Evolutionary conservation across 106 monocot genomes (phyloP).

Genomic region (Acorus calamus): DNA sequence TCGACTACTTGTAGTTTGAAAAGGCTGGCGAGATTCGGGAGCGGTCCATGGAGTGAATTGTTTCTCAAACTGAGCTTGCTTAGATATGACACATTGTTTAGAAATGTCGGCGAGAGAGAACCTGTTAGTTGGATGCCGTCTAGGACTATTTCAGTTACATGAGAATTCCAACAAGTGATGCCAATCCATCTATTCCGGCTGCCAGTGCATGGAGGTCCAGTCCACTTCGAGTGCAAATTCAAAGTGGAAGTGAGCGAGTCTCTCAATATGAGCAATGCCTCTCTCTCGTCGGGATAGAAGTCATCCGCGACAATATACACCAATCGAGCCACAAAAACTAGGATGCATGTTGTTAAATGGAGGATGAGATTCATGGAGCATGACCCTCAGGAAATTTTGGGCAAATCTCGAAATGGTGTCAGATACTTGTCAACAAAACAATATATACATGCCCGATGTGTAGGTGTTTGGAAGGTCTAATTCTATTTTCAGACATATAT

Average conservation of each 20-base stretch:
- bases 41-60: conserved; percentile 40
- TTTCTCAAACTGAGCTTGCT: conserved; percentile 21
- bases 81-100: conserved; percentile 25
- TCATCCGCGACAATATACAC: neutral
- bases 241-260: conserved; percentile 30
- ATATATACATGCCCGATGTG: neutral
- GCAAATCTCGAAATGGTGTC: no score
- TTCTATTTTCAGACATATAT: neutral
- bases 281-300: conserved; percentile 20
- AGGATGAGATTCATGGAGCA: neutral
- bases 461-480: conserved; percentile 12
- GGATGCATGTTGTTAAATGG: neutral
- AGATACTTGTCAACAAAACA: no score
- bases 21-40: conserved; percentile 30
- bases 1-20: conserved; percentile 15
- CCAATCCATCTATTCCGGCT: conserved; percentile 46
- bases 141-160: conserved; percentile 28
- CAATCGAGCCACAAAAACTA: neutral
- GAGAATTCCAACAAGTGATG: conserved; percentile 30
- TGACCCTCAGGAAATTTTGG: no score
- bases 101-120: conserved; percentile 6
- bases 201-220: conserved; percentile 42
- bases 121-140: conserved; percentile 41
- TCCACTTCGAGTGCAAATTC: conserved; percentile 59
- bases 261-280: conserved; percentile 26